Evolutionary conservation across 1,139 yeast species (phyloP).

Genomic region (Eremothecium cymbalariae): DNA sequence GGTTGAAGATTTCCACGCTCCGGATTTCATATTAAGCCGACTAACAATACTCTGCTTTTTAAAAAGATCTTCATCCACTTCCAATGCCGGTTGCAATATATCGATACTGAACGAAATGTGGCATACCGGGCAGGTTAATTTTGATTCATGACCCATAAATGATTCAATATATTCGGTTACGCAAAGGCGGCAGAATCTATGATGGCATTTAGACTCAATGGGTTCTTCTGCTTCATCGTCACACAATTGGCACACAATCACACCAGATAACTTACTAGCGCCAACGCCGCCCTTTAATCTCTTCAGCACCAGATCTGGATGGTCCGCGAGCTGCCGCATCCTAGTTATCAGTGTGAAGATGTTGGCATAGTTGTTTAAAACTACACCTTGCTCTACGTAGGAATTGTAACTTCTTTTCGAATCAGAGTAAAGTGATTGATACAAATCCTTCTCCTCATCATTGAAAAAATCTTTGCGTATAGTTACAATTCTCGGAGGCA

Average conservation of each 20-base stretch:
- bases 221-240: conserved; percentile 99
- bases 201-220: conserved; percentile 88
- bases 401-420: conserved; percentile 72
- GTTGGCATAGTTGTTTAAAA: conserved; percentile 88
- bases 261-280: conserved; percentile 39
- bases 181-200: conserved; percentile 85
- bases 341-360: conserved; percentile 91
- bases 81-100: conserved; percentile 77
- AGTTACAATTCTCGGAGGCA: conserved; percentile 91
- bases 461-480: conserved; percentile 80
- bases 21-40: conserved; percentile 70
- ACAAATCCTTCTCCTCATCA: conserved; percentile 89
- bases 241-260: conserved; percentile 81
- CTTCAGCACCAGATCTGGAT: conserved; percentile 87
- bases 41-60: conserved; percentile 82
- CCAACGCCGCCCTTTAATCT: conserved; percentile 41
- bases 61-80: conserved; percentile 52
- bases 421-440: conserved; percentile 79
- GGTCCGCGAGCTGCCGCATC: conserved; percentile 97
- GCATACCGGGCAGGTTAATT: conserved; percentile 87
- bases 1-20: conserved; percentile 85
- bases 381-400: conserved; percentile 92
- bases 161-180: conserved; percentile 83
- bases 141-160: conserved; percentile 54
- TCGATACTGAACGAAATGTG: conserved; percentile 89